These are phyloP conservation scores for Pythium dissotocum DNA, from an alignment of 352 stramenopile species.

Conservation along the genomic window DNA sequence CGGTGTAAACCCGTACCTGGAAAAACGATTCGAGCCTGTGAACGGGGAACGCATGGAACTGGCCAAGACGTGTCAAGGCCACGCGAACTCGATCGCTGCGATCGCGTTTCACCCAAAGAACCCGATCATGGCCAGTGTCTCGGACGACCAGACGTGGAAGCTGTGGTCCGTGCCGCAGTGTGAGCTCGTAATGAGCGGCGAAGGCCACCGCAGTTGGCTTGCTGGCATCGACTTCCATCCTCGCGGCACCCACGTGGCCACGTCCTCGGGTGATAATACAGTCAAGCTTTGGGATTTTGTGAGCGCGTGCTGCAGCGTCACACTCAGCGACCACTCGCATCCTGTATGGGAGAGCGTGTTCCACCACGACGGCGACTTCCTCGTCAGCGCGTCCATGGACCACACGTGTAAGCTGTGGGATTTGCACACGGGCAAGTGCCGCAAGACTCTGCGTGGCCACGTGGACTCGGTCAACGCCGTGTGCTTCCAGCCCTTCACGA, in stretches of 20 bases:
- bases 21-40: slow-evolving; percentile 73
- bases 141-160: slow-evolving; percentile 95
- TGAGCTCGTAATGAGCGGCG: slow-evolving; percentile 95
- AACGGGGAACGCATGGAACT: slow-evolving; percentile 76
- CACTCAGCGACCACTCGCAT: slow-evolving; percentile 92
- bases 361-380: slow-evolving; percentile 93
- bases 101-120: slow-evolving; percentile 94
- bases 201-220: slow-evolving; percentile 92
- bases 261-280: slow-evolving; percentile 90
- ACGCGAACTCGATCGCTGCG: slow-evolving; percentile 89
- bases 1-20: slow-evolving; percentile 64
- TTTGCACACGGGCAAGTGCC: slow-evolving; percentile 83
- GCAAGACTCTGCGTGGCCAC: slow-evolving; percentile 93
- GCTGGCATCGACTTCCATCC: slow-evolving; percentile 91
- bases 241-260: slow-evolving; percentile 90
- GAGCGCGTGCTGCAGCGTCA: slow-evolving; percentile 84
- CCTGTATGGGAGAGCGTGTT: slow-evolving; percentile 93
- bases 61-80: slow-evolving; percentile 87
- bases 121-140: slow-evolving; percentile 90
- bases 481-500: slow-evolving; percentile 92
- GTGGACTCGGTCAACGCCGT: slow-evolving; percentile 94
- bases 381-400: slow-evolving; percentile 93
- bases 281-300: slow-evolving; percentile 96
- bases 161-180: slow-evolving; percentile 92
- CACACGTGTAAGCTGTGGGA: slow-evolving; percentile 95